Evolutionary conservation across 2,329 filamentous ascomycete genomes (phyloP), one percentile per base, ranked within the genome.

Genomic region (Pochonia chlamydosporia): DNA sequence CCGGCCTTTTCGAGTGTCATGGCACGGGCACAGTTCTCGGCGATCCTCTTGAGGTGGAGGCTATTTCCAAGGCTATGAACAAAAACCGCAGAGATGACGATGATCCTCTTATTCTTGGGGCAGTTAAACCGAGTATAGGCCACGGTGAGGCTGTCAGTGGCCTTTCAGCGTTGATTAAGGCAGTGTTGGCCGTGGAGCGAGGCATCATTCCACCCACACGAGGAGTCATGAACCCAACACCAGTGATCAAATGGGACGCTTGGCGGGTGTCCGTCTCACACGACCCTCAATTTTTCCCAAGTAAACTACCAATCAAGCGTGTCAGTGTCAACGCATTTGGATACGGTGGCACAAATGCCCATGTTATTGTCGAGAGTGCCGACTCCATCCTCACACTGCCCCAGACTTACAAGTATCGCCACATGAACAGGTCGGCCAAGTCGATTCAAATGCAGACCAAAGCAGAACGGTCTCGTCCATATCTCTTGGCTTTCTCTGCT

Each of bases 31-130:
- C 61, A 1, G 52, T 53, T 7, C 55, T 56, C 2, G 78, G 77
- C 11, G 77, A 81, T 48, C 74, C 75, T 1, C 66, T 72, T 14
- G 75, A 63, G 39, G 51, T 54, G 3, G 43, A 51, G 28, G 58
- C 59, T 6, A 54, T 79, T 33, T 59, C 63, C 35, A 64, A 66
- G 13, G 67, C 71, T 1, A 67, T 76, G 5, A 37, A 37, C 16
- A 18, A 44, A 8, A 40, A 30, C 26, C 8, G 24, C 11, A 6
- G 28, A 14, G 21, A 36, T 7, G 25, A 14, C 35, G 26, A 20
- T 20, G 20, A 18, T 16, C 8, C 36, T n/a, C 14, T 50, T 14
- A 40, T 43, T 28, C 23, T 28, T 9, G 48, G 48, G 13, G 46
- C 48, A 6, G 30, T 50, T 3, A 50, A 50, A 24, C 40, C 49